Base-by-base conservation (phyloP, 768 basidiomycete species). In the Lanmaoa rubissima region DNA sequence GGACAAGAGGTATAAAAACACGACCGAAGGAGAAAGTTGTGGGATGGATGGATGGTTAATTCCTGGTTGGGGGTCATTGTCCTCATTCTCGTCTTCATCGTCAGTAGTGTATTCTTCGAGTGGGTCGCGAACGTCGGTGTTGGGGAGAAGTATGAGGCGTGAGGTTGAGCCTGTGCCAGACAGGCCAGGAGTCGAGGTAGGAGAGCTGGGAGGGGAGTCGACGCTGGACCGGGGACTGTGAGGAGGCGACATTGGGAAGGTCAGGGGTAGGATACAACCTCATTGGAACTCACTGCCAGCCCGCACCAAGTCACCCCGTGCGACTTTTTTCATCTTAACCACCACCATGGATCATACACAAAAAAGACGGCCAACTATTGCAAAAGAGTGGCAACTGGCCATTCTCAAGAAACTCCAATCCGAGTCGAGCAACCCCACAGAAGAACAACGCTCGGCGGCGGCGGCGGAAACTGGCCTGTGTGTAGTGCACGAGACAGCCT, bases 1-100 rank as follows among this genome's bases (percentile, higher is more conserved):
- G 4, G 82, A 74, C 50, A 88, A 73, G 53, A 91, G 84, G 71
- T 89, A 87, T 11, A 90, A 75, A 63, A 90, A 84, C 47, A 89
- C 80, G 49, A 79, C 63, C 14, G 78, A 73, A 5, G 86, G 79
- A 12, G 80, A 69, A 48, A 90, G 80, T 3, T 84, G 81, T n/a
- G 81, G 81, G 8, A 71, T 26, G 24, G 46, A 28, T 3, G 51
- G 61, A 34, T 55, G 59, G 48, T 32, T 41, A 51, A 54, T 36
- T 43, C 28, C 53, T 16, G 58, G 42, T 5, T 54, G 61, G 19
- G 53, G 32, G 12, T 51, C 48, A 9, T 56, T 44, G 32, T 78
- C 76, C 56, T 79, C 79, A 54, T 75, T 69, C 8, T 63, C 60
- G 36, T 64, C 57, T 4, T 73, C 69, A n/a, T 82, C 79, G 55